Percentiles rank a stretch among this genome's conserved stretches.
phyloP scores from a whole-genome alignment of 1,284 basidiomycete species.

The Papiliotrema fonsecae region DNA sequence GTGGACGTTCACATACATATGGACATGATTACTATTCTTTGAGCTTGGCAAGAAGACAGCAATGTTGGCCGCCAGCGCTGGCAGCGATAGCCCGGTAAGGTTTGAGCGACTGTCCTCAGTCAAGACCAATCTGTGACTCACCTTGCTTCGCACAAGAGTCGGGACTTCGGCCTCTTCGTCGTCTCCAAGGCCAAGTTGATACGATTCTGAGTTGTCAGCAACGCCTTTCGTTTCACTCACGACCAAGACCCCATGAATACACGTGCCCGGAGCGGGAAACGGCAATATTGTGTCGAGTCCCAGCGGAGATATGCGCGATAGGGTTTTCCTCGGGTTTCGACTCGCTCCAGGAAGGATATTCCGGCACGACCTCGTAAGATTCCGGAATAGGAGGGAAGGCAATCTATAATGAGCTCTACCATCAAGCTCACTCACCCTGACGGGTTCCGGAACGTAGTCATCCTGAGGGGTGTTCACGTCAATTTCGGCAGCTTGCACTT shows the following conservation, averaged over 20 bases:
- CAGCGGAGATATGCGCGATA: conserved; percentile 68
- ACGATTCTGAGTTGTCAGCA: conserved; percentile 9
- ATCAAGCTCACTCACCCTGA: conserved; percentile 33
- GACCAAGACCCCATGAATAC: conserved; percentile 82
- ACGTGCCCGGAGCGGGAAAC: conserved; percentile 70
- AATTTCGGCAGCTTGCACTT: conserved; percentile 41
- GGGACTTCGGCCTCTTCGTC: conserved; percentile 56
- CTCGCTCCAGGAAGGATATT: conserved; percentile 43
- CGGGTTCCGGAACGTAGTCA: conserved; percentile 56
- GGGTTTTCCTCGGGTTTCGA: conserved; percentile 54
- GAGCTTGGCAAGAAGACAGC: conserved; percentile 35
- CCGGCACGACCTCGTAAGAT: conserved; percentile 49
- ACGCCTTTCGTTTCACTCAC: conserved; percentile 35
- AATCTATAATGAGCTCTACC: conserved; percentile 46
- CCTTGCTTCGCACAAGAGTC: conserved; percentile 60
- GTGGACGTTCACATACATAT: too few species aligned
- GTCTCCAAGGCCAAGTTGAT: conserved; percentile 51
- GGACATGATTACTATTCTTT: too few species aligned
- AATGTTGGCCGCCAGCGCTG: conserved; percentile 52
- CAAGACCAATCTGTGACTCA: conserved; percentile 30
- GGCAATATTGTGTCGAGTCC: conserved; percentile 76
- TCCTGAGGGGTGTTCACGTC: conserved; percentile 52
- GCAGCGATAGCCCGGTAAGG: conserved; percentile 48
- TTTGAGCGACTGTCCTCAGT: conserved; percentile 21
- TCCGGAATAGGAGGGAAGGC: conserved; percentile 58